Conservation (phyloP, 1,284 basidiomycete genomes). For the Peniophora sp. region DNA sequence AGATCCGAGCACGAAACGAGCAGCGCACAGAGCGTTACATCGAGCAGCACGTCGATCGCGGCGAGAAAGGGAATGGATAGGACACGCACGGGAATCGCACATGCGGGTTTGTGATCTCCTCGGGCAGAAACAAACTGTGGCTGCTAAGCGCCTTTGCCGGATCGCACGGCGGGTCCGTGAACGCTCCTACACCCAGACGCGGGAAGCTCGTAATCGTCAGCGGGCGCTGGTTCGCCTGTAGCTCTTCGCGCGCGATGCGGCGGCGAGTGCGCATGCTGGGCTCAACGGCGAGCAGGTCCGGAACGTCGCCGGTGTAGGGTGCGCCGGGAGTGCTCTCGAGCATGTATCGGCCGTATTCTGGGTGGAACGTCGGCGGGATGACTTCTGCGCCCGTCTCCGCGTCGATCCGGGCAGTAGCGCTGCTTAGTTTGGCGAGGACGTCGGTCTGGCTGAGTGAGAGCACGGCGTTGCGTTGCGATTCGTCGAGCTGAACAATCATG, state of each 20-base stretch:
- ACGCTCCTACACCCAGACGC: slow-evolving; percentile 82
- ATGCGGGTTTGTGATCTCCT: slow-evolving; percentile 96
- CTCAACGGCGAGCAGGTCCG: slow-evolving; percentile 87
- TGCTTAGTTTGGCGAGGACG: slow-evolving; percentile 78
- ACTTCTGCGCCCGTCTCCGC: slow-evolving; percentile 57
- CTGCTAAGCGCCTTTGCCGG: slow-evolving; percentile 73
- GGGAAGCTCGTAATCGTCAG: slow-evolving; percentile 96
- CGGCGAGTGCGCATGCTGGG: slow-evolving; percentile 91
- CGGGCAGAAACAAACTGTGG: slow-evolving; percentile 89
- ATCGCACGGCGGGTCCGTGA: slow-evolving; percentile 86
- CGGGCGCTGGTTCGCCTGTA: slow-evolving; percentile 83
- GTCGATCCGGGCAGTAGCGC: slow-evolving; percentile 61
- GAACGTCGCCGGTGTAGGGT: slow-evolving; percentile 85
- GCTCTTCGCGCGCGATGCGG: slow-evolving; percentile 75
- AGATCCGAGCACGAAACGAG: too few species aligned
- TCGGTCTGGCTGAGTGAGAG: slow-evolving; percentile 91
- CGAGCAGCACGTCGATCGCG: neutral
- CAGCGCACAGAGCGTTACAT: too few species aligned
- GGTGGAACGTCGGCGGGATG: slow-evolving; percentile 90
- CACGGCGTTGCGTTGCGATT: slow-evolving; percentile 72
- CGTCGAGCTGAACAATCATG: slow-evolving; percentile 88
- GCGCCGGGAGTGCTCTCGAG: slow-evolving; percentile 94
- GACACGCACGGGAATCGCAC: slow-evolving; percentile 87
- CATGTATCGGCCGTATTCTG: slow-evolving; percentile 99
- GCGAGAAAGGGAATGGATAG: neutral